Percentiles rank a stretch among this genome's conserved stretches.
These are phyloP conservation scores for Biscutella laevigata DNA, from an alignment of 441 rosid genomes.

Conservation along the genomic window DNA sequence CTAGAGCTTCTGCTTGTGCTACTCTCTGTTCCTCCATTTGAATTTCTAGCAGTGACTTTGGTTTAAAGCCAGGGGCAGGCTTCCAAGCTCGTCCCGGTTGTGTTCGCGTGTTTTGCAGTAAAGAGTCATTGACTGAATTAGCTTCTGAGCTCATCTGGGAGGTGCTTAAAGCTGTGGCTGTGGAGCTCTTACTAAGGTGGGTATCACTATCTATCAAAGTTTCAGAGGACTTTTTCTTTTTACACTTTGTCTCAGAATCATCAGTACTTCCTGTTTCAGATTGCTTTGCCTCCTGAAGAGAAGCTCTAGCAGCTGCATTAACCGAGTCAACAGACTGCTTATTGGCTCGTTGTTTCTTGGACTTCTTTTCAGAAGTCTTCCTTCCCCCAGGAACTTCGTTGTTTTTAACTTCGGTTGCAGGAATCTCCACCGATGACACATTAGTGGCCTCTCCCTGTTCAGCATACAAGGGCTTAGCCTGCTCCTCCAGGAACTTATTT, in stretches of 20 bases:
- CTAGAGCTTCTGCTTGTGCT: constrained; percentile 51
- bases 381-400: constrained; percentile 49
- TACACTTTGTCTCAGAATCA: constrained; percentile 26
- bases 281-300: constrained; percentile 37
- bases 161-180: constrained; percentile 17
- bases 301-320: constrained; percentile 42
- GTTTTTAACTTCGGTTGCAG: constrained; percentile 32
- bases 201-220: constrained; percentile 29
- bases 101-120: constrained; percentile 29
- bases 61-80: constrained; percentile 96
- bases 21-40: constrained; percentile 87
- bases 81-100: constrained; percentile 77
- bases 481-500: constrained; percentile 24
- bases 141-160: constrained; percentile 16
- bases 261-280: constrained; percentile 34
- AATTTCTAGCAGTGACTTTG: constrained; percentile 90
- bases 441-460: constrained; percentile 31
- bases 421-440: constrained; percentile 24
- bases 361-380: constrained; percentile 73
- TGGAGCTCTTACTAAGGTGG: constrained; percentile 24
- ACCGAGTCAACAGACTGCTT: constrained; percentile 50
- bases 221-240: constrained; percentile 27
- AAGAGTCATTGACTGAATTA: constrained; percentile 28
- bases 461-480: constrained; percentile 22
- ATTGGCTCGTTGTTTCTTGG: constrained; percentile 64